These are phyloP conservation scores for Bimuria novae-zelandiae DNA, from an alignment of 2,329 filamentous ascomycete genomes.

Conservation along the genomic window DNA sequence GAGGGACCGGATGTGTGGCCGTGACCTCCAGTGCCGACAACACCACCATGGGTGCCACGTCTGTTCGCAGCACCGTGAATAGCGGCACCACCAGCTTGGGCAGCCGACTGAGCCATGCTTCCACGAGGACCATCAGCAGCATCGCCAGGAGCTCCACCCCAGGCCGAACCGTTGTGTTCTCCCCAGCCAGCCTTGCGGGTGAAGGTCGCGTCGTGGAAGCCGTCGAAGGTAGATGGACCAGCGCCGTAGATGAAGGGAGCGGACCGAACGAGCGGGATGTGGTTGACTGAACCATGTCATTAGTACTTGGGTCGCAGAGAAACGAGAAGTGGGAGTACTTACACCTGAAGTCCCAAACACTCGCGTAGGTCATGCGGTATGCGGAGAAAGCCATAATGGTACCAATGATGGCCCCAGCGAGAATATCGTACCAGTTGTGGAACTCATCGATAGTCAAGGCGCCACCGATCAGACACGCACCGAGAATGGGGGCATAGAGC, in stretches of 20 bases:
- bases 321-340: neutral
- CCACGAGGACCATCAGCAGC: constrained; percentile 45
- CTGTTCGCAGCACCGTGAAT: constrained; percentile 34
- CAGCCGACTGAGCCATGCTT: constrained; percentile 30
- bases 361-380: constrained; percentile 70
- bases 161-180: constrained; percentile 43
- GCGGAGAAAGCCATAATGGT: constrained; percentile 66
- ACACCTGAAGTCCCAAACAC: constrained; percentile 70
- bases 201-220: constrained; percentile 60
- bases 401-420: constrained; percentile 69
- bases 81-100: constrained; percentile 18
- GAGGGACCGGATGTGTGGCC: constrained; percentile 23
- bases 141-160: constrained; percentile 51
- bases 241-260: constrained; percentile 59
- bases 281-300: constrained; percentile 49
- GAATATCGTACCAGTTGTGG: constrained; percentile 77
- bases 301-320: neutral
- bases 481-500: constrained; percentile 68
- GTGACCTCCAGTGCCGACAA: constrained; percentile 25
- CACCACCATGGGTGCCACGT: constrained; percentile 25
- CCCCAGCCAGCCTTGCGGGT: constrained; percentile 68
- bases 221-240: constrained; percentile 44
- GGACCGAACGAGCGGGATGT: constrained; percentile 66
- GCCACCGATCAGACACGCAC: constrained; percentile 69
- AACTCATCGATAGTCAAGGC: constrained; percentile 72